Conservation (phyloP, 495 filamentous ascomycete species). For the Wilcoxina mikolae region DNA sequence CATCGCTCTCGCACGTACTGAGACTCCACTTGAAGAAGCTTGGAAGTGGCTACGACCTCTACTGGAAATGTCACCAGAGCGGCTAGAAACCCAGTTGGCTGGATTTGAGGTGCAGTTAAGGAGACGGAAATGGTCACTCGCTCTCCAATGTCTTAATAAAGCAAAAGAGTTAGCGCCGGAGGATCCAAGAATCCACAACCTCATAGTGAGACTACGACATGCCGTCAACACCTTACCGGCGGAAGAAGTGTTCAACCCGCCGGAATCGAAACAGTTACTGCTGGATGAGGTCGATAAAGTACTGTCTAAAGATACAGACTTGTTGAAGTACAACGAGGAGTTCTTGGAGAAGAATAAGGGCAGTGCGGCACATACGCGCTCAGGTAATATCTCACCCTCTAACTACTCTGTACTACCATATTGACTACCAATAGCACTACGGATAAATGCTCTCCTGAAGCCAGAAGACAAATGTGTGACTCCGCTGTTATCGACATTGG, state of each 20-base stretch:
- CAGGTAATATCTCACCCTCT: constrained; percentile 14
- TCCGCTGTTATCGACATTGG: constrained; percentile 44
- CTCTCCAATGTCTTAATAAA: constrained; percentile 69
- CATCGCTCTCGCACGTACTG: constrained; percentile 56
- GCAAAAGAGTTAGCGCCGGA: constrained; percentile 52
- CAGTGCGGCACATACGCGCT: constrained; percentile 44
- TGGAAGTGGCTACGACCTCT: constrained; percentile 73
- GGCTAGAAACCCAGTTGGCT: constrained; percentile 58
- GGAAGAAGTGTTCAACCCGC: constrained; percentile 22
- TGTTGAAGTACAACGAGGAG: constrained; percentile 52
- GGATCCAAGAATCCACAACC: constrained; percentile 63
- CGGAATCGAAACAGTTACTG: constrained; percentile 19
- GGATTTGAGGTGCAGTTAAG: constrained; percentile 84
- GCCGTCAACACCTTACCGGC: constrained; percentile 25
- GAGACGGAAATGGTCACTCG: constrained; percentile 58
- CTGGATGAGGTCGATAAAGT: constrained; percentile 36
- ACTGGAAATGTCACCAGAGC: constrained; percentile 67
- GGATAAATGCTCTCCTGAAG: constrained; percentile 45
- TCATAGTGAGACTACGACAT: constrained; percentile 53
- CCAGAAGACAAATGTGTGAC: constrained; percentile 44
- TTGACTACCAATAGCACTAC: constrained; percentile 38
- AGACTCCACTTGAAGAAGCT: constrained; percentile 68
- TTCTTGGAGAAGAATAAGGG: constrained; percentile 48
- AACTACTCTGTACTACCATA: neutral
- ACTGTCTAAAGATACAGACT: constrained; percentile 42